Conservation (phyloP, 208 protist species). For the Trypanosoma cruzi region DNA sequence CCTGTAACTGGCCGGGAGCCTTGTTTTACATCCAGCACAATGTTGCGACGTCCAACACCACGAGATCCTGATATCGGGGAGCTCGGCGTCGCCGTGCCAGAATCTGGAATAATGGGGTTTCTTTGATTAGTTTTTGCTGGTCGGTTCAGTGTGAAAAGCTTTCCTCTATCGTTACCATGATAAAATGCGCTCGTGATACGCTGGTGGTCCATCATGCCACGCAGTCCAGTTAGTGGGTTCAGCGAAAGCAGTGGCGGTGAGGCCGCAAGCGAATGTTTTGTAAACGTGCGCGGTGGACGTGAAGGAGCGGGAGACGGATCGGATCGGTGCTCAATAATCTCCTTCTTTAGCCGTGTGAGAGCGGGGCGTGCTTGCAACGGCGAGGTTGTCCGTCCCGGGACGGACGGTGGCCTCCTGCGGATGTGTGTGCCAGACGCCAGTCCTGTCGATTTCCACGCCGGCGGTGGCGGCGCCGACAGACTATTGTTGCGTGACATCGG, state of each 20-base stretch:
- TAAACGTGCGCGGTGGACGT: conserved; percentile 27
- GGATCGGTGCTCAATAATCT: conserved; percentile 37
- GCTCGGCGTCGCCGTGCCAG: neutral
- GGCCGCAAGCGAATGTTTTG: conserved; percentile 14
- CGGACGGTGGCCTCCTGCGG: conserved; percentile 62
- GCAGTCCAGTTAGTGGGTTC: neutral
- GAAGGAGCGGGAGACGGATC: conserved; percentile 56
- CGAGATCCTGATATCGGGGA: conserved; percentile 1
- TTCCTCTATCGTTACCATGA: neutral
- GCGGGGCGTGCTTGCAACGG: conserved; percentile 3
- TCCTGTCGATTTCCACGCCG: conserved; percentile 9
- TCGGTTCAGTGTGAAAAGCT: neutral
- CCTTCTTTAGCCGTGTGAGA: conserved; percentile 19
- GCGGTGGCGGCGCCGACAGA: conserved; percentile 6
- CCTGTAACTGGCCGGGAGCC: neutral
- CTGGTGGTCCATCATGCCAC: conserved; percentile 6
- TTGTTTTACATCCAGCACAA: conserved; percentile 30
- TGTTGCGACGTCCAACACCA: conserved; percentile 13
- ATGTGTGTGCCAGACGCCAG: conserved; percentile 81
- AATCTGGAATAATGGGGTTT: neutral
- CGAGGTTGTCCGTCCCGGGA: conserved; percentile 18
- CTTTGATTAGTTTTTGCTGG: neutral
- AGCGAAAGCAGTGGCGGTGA: conserved; percentile 10
- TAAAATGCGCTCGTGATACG: conserved; percentile 6
- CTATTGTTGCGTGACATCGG: neutral